Evolutionary conservation across 306 rosid genomes (phyloP).

Genomic region (Glycine latifolia): DNA sequence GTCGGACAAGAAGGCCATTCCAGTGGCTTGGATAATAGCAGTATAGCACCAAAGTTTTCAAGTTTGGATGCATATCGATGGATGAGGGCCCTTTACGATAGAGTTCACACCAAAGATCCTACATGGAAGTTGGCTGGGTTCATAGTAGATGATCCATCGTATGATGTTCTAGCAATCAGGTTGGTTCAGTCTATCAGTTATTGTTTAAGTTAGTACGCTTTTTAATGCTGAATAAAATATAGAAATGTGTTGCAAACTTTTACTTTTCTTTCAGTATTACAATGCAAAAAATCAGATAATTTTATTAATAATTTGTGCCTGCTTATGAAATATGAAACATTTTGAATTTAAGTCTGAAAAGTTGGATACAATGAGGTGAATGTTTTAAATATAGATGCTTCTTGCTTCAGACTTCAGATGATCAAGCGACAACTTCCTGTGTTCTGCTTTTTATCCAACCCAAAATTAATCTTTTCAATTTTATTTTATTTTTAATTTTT

Average conservation of each 20-base stretch:
- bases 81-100: constrained; percentile 92
- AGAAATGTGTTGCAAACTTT: constrained; percentile 8
- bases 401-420: constrained; percentile 22
- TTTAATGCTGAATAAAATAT: constrained; percentile 10
- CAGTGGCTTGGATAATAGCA: constrained; percentile 93
- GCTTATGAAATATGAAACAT: constrained; percentile 31
- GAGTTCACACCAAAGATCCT: constrained; percentile 86
- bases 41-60: constrained; percentile 72
- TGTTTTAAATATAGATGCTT: constrained; percentile 31
- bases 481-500: not conserved
- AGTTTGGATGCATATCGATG: constrained; percentile 76
- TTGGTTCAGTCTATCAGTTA: constrained; percentile 44
- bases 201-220: constrained; percentile 8
- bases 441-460: constrained; percentile 19
- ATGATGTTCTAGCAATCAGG: constrained; percentile 82
- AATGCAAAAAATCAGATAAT: not conserved
- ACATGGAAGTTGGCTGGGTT: constrained; percentile 87
- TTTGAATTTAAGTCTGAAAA: constrained; percentile 10
- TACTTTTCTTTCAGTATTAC: constrained; percentile 25
- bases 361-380: constrained; percentile 11
- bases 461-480: constrained; percentile 25
- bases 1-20: constrained; percentile 87
- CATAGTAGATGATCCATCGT: constrained; percentile 83
- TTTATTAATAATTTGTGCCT: constrained; percentile 29
- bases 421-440: constrained; percentile 19